phyloP scores from a whole-genome alignment of 225 moss, liverwort and hornwort genomes.

The Pseudoscleropodium purum region DNA sequence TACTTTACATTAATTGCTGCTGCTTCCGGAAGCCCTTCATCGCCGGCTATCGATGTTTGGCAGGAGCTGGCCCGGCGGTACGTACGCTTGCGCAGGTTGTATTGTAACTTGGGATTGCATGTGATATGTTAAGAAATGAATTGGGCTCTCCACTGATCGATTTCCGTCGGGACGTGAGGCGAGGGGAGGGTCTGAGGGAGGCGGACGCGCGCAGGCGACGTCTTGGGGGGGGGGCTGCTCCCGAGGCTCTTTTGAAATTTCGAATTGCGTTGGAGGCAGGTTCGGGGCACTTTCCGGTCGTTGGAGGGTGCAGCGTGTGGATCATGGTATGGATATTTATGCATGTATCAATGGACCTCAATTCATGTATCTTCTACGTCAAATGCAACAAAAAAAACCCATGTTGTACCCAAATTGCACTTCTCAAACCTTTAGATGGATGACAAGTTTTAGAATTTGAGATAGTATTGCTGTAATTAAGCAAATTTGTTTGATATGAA shows the following conservation, averaged over 20 bases:
- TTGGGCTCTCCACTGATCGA: neutral
- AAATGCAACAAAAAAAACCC: neutral
- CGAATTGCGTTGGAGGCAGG: neutral
- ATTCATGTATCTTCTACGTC: neutral
- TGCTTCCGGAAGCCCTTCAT: neutral
- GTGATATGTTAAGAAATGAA: neutral
- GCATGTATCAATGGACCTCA: neutral
- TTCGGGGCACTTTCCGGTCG: neutral
- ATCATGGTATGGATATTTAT: neutral
- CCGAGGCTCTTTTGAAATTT: conserved; percentile 12
- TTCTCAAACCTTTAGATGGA: fast-evolving
- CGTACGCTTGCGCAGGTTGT: neutral
- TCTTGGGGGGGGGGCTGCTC: neutral
- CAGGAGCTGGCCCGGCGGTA: neutral
- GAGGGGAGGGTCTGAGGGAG: neutral
- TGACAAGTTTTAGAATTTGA: neutral
- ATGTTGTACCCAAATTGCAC: neutral
- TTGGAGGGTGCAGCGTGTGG: neutral
- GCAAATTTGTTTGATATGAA: neutral
- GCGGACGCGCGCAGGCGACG: neutral
- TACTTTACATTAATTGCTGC: too few species aligned
- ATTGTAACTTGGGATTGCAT: neutral
- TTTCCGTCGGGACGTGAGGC: neutral
- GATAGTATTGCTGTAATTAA: neutral
- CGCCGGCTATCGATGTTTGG: neutral